These are phyloP conservation scores for Pythium utonaiense DNA, from an alignment of 352 stramenopile species.

Conservation along the genomic window DNA sequence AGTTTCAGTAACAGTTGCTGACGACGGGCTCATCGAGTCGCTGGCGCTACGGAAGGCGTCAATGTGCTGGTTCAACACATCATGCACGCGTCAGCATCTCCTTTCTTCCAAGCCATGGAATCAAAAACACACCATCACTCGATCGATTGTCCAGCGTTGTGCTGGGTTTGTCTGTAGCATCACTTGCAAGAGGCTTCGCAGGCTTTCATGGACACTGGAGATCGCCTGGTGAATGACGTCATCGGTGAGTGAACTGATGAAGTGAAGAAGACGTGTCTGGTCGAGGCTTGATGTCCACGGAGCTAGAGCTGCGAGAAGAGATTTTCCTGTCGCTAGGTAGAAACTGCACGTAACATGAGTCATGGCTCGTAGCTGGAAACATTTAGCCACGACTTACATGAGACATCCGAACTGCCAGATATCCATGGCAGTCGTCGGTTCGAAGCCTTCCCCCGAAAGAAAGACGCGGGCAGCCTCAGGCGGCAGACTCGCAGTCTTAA, in stretches of 20 bases:
- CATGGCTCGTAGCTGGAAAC: neutral
- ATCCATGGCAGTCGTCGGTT: conserved; percentile 45
- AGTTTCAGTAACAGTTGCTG: conserved; percentile 12
- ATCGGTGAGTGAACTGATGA: conserved; percentile 58
- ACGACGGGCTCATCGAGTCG: conserved; percentile 1
- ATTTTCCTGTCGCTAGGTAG: conserved; percentile 40
- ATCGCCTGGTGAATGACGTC: conserved; percentile 38
- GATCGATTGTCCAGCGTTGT: conserved; percentile 38
- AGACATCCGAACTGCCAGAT: conserved; percentile 78
- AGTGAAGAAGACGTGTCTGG: conserved; percentile 38
- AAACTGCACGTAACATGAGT: conserved; percentile 29
- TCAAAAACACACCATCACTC: conserved; percentile 19
- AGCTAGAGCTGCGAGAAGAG: conserved; percentile 38
- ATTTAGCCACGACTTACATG: conserved; percentile 37
- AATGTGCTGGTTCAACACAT: conserved; percentile 8
- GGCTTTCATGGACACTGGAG: conserved; percentile 23
- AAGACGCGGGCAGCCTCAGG: conserved; percentile 54
- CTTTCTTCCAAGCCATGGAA: no score
- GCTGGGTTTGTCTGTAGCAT: conserved; percentile 41
- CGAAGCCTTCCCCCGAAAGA: conserved; percentile 35
- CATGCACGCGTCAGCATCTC: neutral
- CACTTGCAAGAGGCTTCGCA: conserved; percentile 40
- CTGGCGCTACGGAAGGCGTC: neutral
- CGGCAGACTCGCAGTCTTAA: conserved; percentile 32
- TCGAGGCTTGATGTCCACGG: conserved; percentile 41